Base-by-base conservation (phyloP, 2,329 filamentous ascomycete species). In the Corynespora cassiicola region DNA sequence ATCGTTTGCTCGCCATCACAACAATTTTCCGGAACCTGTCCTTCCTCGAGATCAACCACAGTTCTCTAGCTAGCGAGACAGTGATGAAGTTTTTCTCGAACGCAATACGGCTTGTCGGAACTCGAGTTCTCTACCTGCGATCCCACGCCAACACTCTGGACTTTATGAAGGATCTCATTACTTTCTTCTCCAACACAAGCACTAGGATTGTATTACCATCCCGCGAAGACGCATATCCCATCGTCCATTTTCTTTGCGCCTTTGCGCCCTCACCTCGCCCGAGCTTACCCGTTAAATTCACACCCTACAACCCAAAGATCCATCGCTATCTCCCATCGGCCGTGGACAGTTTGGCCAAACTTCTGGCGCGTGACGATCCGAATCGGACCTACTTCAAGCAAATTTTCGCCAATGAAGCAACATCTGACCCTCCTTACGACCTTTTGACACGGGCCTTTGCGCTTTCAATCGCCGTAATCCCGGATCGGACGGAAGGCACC, bases 151-250 rank as follows among this genome's bases (percentile, higher is more conserved):
- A 96, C 68, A 94, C 88, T 0, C 75, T 96, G 51, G 94, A 99
- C 68, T 92, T 97, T 58, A 95, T 96, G 88, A 99, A 99, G 71
- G 94, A 99, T 66, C 76, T 90, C 19, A 82, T 97, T 41, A 86
- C 90, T 11, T 84, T 95, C 52, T 76, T 99, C 37, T 96, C 92
- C 39, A 97, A 99, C 66, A 82, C 95, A 31, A 85, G 90, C 6
- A 83, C 88, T 30, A 81, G 82, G 7, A 80, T 97, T 35, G 86
- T 92, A 60, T 76, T 99, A 24, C 87, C 90, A 2, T 86, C 86
- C 14, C 85, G 88, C 47, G 91, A 97, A 61, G 91, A 97, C 63
- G 91, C 91, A 0, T 75, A 90, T 24, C 90, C 88, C 57, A 76
- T 97, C 6, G 74, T 99, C 24, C 87, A 95, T 61, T 95, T 99